Conservation (phyloP, 108 stramenopile species). For the Heterococcus sp. region DNA sequence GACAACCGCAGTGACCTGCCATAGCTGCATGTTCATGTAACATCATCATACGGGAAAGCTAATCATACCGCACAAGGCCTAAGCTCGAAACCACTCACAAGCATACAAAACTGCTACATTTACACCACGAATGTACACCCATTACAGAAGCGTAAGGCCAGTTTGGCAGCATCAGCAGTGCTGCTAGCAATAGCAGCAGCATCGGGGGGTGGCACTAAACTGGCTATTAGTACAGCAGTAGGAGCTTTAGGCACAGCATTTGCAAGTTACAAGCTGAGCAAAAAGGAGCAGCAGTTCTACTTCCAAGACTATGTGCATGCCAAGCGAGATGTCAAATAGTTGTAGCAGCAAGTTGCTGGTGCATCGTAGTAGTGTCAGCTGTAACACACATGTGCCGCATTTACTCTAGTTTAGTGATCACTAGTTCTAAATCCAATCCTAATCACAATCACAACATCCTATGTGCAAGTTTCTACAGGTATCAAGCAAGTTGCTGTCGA, state of each 20-base stretch:
- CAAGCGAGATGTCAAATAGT: constrained; percentile 3
- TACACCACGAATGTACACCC: background rate
- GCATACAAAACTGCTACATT: background rate
- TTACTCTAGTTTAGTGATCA: no score
- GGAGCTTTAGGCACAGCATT: background rate
- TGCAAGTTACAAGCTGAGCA: background rate
- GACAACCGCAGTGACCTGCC: no score
- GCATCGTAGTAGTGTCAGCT: no score
- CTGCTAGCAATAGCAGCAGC: background rate
- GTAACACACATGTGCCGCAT: no score
- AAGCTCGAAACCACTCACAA: no score
- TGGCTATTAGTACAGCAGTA: background rate
- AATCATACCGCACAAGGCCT: no score
- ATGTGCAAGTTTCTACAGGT: no score
- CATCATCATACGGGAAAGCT: no score
- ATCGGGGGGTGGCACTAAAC: background rate
- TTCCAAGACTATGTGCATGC: constrained; percentile 38
- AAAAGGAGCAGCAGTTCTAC: constrained; percentile 12
- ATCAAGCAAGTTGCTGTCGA: no score
- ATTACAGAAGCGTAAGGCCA: background rate
- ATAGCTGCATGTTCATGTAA: no score
- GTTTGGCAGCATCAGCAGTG: background rate
- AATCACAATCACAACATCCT: no score
- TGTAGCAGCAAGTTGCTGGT: background rate
- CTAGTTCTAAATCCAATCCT: no score